These are phyloP conservation scores for Grosmannia serpens DNA, from an alignment of 2,329 filamentous ascomycete genomes.

Conservation along the genomic window DNA sequence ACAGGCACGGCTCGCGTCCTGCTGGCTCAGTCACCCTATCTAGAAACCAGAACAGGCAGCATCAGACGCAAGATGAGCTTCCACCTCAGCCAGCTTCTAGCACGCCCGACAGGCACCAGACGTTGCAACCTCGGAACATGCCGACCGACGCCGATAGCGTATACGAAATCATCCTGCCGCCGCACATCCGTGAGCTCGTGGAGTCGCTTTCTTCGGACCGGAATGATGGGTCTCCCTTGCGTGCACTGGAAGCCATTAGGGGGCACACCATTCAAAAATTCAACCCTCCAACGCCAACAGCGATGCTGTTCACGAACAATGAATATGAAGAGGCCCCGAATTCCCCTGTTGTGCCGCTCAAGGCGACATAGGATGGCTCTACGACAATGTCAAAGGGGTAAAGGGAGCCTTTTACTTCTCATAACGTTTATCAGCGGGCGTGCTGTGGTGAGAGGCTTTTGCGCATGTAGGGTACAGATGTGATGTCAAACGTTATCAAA, in stretches of 20 bases:
- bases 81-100: too few relatives aligned
- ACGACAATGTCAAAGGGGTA: too few relatives aligned
- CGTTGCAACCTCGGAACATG: background rate
- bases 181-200: slow-evolving; percentile 8
- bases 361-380: background rate
- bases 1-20: background rate
- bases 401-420: too few relatives aligned
- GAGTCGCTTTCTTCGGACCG: slow-evolving; percentile 1
- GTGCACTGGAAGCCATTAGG: background rate
- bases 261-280: slow-evolving; percentile 1
- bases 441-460: too few relatives aligned
- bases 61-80: too few relatives aligned
- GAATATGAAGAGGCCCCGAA: background rate
- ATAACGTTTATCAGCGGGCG: too few relatives aligned
- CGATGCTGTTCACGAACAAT: slow-evolving; percentile 6
- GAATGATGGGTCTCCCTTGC: too few relatives aligned
- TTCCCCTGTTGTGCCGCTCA: background rate
- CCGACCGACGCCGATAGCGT: background rate
- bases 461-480: too few relatives aligned
- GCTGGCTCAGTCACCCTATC: too few relatives aligned
- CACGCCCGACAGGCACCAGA: too few relatives aligned
- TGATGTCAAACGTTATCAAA: too few relatives aligned
- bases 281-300: slow-evolving; percentile 10
- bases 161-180: slow-evolving; percentile 9
- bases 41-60: too few relatives aligned